Evolutionary conservation across 805 yeast genomes (phyloP), one percentile per base, ranked within the genome.

Genomic region (Kuraishia borneana): DNA sequence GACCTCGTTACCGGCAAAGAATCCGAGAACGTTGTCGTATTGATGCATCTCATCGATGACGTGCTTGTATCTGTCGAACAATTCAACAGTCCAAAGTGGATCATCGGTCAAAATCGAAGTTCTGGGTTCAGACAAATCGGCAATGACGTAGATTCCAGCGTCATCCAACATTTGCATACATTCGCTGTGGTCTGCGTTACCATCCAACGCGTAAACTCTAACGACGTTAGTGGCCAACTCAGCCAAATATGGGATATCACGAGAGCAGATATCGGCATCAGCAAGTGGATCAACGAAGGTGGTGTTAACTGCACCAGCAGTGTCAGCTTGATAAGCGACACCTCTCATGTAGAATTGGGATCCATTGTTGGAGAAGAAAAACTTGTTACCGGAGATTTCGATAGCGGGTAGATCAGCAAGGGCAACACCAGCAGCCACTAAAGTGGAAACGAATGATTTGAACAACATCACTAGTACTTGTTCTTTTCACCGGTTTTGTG

Each of bases 1-100:
- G 42, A 82, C 89, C 67, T 82, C 89, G 53, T 82, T 82, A 68
- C 89, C 89, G 32, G 89, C 89, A 55, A 81, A 81, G 68, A 81
- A 82, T 47, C 92, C 92, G 44, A 82, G 63, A 34, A 79, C 67
- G 55, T 81, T 82, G 48, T 83, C 68, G 58, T 80, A 81, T 52
- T 70, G 65, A 39, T 71, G 71, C 67, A 82, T 74, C 48, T 58
- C 54, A 53, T 82, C 89, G 45, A 82, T 74, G 34, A 81, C 83
- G 5, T 65, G 48, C 35, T 78, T 74, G 63, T 82, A 82, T 63
- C 88, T 73, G 35, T 72, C 59, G 54, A 63, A 77, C 43, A 80
- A 60, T 3, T 68, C 77, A 29, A 73, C 50, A 48, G 62, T 62
- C 89, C 89, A 82, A 32, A 60, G 43, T 42, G 92, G 89, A 43